Conservation (phyloP, 1,139 yeast species). For the Saccharomycopsis phalli region DNA sequence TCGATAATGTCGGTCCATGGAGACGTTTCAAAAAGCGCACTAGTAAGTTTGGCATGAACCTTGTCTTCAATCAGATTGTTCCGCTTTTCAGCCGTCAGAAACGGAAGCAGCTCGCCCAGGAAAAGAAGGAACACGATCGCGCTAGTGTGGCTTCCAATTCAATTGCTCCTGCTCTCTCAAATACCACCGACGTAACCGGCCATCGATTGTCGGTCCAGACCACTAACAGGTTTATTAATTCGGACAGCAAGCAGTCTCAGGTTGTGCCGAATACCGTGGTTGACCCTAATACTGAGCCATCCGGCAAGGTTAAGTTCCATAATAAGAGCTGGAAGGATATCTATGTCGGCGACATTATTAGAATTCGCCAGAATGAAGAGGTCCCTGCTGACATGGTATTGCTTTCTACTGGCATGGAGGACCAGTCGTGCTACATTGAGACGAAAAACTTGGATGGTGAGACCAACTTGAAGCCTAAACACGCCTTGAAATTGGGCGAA, state of each 20-base stretch:
- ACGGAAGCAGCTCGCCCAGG: not conserved
- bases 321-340: conserved; percentile 83
- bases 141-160: conserved; percentile 5
- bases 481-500: conserved; percentile 64
- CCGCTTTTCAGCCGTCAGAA: conserved; percentile 5
- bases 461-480: conserved; percentile 78
- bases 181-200: conserved; percentile 3
- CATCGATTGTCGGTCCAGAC: conserved; percentile 15
- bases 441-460: conserved; percentile 96
- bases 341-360: conserved; percentile 79
- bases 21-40: conserved; percentile 51
- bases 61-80: conserved; percentile 21
- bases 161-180: conserved; percentile 23
- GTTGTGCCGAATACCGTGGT: conserved; percentile 22
- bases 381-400: conserved; percentile 87
- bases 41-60: conserved; percentile 26
- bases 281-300: conserved; percentile 26
- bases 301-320: conserved; percentile 43
- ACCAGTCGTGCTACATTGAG: conserved; percentile 87
- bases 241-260: conserved; percentile 7
- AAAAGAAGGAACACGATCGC: not conserved
- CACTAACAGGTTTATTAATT: conserved; percentile 6
- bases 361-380: conserved; percentile 80
- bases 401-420: conserved; percentile 73
- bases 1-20: conserved; percentile 52